These are phyloP conservation scores for Yamadazyma sp. DNA, from an alignment of 805 yeast genomes.

Conservation along the genomic window DNA sequence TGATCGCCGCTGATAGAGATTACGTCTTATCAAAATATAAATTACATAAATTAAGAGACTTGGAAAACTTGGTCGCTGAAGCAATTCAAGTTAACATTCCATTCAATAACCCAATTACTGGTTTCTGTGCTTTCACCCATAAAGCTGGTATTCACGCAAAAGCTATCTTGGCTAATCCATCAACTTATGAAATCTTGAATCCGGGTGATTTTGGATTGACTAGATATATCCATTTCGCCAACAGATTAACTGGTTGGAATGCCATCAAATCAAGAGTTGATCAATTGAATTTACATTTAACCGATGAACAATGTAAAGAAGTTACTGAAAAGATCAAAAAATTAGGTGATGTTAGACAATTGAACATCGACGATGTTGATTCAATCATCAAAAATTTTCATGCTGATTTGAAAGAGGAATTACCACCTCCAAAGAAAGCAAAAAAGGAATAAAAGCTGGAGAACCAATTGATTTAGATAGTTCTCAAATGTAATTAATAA, in stretches of 20 bases:
- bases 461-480: constrained; percentile 10
- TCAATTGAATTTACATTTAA: constrained; percentile 52
- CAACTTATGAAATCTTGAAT: constrained; percentile 58
- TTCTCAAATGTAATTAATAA: too few species aligned
- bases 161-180: constrained; percentile 60
- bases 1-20: constrained; percentile 60
- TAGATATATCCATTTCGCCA: constrained; percentile 60
- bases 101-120: constrained; percentile 61
- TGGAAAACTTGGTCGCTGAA: constrained; percentile 58
- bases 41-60: constrained; percentile 52
- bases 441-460: constrained; percentile 4
- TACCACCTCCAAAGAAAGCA: constrained; percentile 8
- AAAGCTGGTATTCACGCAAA: constrained; percentile 65
- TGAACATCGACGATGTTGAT: constrained; percentile 60
- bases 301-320: constrained; percentile 56
- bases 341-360: constrained; percentile 59
- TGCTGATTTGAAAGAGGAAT: constrained; percentile 28
- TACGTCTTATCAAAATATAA: constrained; percentile 57
- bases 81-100: constrained; percentile 59
- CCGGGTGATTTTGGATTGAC: constrained; percentile 59
- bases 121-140: constrained; percentile 63
- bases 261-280: constrained; percentile 61
- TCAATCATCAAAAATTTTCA: constrained; percentile 56
- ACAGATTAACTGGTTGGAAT: constrained; percentile 62
- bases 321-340: constrained; percentile 53